phyloP scores from a whole-genome alignment of 2,329 filamentous ascomycete species.

The Sphaerulina vaccinii region DNA sequence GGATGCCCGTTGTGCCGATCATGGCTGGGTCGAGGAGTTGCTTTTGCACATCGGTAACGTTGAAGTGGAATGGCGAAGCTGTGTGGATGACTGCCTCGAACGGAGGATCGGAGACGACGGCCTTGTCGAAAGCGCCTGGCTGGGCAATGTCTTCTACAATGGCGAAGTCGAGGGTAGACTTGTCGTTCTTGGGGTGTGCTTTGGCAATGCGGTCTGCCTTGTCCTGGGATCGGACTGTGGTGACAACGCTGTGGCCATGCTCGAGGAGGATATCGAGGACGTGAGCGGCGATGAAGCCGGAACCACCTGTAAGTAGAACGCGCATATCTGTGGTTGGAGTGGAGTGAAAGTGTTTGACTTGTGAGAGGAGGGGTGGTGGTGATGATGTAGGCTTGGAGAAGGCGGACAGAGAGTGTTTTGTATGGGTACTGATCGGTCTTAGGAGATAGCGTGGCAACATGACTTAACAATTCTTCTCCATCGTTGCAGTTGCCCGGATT shows the following conservation, averaged over 20 bases:
- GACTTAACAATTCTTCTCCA: background rate
- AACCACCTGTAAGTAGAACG: conserved; percentile 50
- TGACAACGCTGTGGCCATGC: conserved; percentile 58
- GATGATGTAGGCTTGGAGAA: background rate
- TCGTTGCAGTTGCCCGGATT: background rate
- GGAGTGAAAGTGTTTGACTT: conserved; percentile 3
- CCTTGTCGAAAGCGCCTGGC: conserved; percentile 64
- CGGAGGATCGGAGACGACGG: conserved; percentile 59
- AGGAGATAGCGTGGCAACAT: conserved; percentile 15
- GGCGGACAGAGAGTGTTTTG: background rate
- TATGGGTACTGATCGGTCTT: conserved; percentile 8
- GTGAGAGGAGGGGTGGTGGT: background rate
- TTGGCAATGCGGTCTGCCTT: conserved; percentile 62
- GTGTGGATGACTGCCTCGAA: conserved; percentile 75
- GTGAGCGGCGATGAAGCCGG: conserved; percentile 65
- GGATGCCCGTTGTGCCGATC: conserved; percentile 62
- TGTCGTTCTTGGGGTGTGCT: conserved; percentile 51
- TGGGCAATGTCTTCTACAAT: conserved; percentile 72
- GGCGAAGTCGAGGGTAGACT: conserved; percentile 60
- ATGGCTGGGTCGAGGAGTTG: conserved; percentile 60
- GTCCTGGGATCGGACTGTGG: conserved; percentile 60
- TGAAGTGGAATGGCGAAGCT: conserved; percentile 71
- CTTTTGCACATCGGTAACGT: conserved; percentile 70
- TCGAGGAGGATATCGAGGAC: conserved; percentile 60
- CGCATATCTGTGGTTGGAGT: conserved; percentile 14